Evolutionary conservation across 768 basidiomycete species (phyloP), one percentile per base, ranked within the genome.

Genomic region (Naganishia kalamii): DNA sequence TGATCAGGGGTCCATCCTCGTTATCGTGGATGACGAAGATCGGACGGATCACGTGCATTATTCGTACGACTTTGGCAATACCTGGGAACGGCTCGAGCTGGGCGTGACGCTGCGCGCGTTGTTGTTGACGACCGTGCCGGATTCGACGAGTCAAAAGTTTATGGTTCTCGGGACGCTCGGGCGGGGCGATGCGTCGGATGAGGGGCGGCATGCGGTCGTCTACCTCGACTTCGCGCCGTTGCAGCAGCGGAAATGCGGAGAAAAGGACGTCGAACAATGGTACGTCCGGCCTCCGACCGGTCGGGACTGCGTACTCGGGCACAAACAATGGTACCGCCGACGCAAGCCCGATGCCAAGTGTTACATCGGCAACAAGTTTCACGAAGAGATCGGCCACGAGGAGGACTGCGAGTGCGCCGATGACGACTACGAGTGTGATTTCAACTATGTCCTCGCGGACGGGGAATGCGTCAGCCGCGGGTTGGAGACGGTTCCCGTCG

Each of bases 111-210:
- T 97, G 4, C 86, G 87, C 23, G 86, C 90, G 0, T 82, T 85
- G 8, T 85, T 85, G 0, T 80, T 99, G n/a, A 86, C 88, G 44
- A 96, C 92, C 3, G 84, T 97, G 5, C 90, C 91, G 0, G 96
- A 99, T 70, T 91, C 91, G 13, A 97, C 96, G 0, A 93, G 91
- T 0, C 94, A 96, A 75, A 97, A 94, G 78, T 97, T 98, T 81
- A 74, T 98, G 10, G 81, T 99, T 8, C 82, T 96, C 27, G 96
- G 88, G 4, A 86, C 88, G 65, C 82, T 92, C 13, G 80, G 84
- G 1, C 84, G 86, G 23, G 77, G 81, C 13, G 86, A 89, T 60
- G 68, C 74, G 1, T 23, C 23, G 21, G 54, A 79, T 0, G 74
- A 82, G 0, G 86, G 86, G 11, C 82, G 85, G 0, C 86, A 88